Evolutionary conservation across 1,139 yeast genomes (phyloP), one percentile per base, ranked within the genome.

Genomic region (Saccharomyces hybrid): DNA sequence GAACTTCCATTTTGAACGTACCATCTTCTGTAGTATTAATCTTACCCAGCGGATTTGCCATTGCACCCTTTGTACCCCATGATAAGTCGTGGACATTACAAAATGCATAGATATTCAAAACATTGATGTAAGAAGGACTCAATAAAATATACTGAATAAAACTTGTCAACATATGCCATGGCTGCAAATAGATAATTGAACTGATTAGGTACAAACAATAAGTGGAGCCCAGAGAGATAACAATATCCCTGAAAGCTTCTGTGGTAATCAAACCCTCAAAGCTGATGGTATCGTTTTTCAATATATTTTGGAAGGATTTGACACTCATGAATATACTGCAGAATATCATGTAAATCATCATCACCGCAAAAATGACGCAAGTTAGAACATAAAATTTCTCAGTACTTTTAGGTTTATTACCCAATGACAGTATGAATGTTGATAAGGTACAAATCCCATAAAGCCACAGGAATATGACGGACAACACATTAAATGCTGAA

Each of bases 11-110:
- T 63, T 86, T 90, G 61, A 87, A 84, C 57, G 87, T 84, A 66
- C 88, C 90, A 64, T 82, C 86, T 58, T 82, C 86, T 58, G 84
- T 80, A 60, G 83, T 81, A 62, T 81, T 84, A 29, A 84, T 86
- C 47, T 80, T 80, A 34, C 89, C 89, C 52, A 82, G 69, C 27
- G 81, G 82, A 58, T 78, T 81, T 1, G 84, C 82, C 55, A 81
- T 81, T 9, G 84, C 88, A 57, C 98, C 99, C 69, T 93, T 93
- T 0, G 99, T 93, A 67, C 99, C 99, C 99, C 99, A 93, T 1
- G 96, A 86, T 49, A 91, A 91, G 75, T 91, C 98, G 72, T 91
- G 97, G 57, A 96, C 86, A 70, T 91, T 91, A 75, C 97, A 90
- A 67, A 91, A 90, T 1, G 98, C 97, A 73, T 89, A 91, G 46